A percentile compares a stretch with the other conserved stretches of the same genome.
Conservation (phyloP, 805 yeast species). For the Priceomyces haplophilus region DNA sequence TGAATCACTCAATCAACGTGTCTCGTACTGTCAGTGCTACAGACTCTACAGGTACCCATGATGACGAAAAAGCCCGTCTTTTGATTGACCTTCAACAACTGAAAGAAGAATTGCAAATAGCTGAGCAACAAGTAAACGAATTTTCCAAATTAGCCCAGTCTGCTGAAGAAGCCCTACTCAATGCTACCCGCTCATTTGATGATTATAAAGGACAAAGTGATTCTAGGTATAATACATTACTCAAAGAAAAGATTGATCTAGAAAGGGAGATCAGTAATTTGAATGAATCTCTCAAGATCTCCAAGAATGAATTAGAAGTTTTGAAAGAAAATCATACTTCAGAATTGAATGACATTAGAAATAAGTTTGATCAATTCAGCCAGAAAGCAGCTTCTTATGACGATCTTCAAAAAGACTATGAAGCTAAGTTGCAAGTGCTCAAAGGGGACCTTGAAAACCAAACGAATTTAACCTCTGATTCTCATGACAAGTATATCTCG, state of each 20-base stretch:
- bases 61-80: conserved; percentile 3
- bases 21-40: not conserved
- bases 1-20: conserved; percentile 19
- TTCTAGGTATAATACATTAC: conserved; percentile 16
- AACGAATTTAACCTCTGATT: conserved; percentile 42
- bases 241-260: conserved; percentile 23
- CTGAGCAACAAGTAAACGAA: conserved; percentile 58
- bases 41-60: conserved; percentile 1
- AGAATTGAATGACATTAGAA: conserved; percentile 26
- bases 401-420: conserved; percentile 29
- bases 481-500: conserved; percentile 52
- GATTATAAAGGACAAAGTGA: conserved; percentile 27
- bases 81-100: conserved; percentile 43
- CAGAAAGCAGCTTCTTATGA: conserved; percentile 35
- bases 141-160: conserved; percentile 61
- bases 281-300: conserved; percentile 17
- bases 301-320: conserved; percentile 22
- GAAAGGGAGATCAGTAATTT: conserved; percentile 19
- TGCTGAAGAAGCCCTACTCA: conserved; percentile 61
- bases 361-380: conserved; percentile 19
- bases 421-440: conserved; percentile 25
- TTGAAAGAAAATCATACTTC: conserved; percentile 16
- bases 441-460: conserved; percentile 39
- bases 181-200: conserved; percentile 54
- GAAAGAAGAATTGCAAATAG: conserved; percentile 52